Conservation (phyloP, 2,329 filamentous ascomycete genomes). For the Phialemoniopsis sp. region DNA sequence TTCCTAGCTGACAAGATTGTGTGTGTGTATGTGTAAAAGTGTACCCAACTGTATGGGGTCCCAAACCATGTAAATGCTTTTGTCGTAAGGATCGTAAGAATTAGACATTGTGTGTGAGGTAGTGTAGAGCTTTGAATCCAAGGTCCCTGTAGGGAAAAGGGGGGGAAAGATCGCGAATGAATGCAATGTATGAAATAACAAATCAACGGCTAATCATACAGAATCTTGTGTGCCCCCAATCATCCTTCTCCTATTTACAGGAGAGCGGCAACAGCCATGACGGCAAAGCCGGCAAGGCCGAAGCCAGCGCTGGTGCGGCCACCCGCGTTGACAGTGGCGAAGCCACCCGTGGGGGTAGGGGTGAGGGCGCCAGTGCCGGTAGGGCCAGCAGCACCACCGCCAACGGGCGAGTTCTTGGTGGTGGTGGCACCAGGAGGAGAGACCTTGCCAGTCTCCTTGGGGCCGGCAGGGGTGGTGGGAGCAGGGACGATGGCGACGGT, state of each 20-base stretch:
- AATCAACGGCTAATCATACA: not conserved
- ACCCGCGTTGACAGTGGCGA: conserved; percentile 32
- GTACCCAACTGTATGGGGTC: conserved; percentile 11
- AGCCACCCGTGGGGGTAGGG: conserved; percentile 25
- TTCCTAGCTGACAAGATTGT: not conserved
- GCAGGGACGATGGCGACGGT: conserved; percentile 32
- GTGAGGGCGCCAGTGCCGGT: conserved; percentile 26
- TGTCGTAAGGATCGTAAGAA: conserved; percentile 58
- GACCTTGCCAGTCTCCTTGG: conserved; percentile 14
- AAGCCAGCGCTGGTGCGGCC: conserved; percentile 24
- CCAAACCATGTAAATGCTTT: conserved; percentile 23
- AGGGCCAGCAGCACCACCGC: conserved; percentile 13
- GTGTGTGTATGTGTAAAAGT: conserved; percentile 7
- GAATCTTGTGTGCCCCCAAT: not conserved
- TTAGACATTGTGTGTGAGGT: conserved; percentile 24
- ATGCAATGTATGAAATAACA: not conserved
- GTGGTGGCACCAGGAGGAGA: conserved; percentile 14
- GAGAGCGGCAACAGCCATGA: conserved; percentile 38
- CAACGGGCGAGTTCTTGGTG: conserved; percentile 13
- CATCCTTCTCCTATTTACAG: conserved; percentile 31
- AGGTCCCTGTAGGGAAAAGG: not conserved
- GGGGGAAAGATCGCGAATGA: not conserved
- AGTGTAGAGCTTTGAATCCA: conserved; percentile 10
- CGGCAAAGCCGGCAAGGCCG: conserved; percentile 37
- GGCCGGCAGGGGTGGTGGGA: conserved; percentile 26